phyloP scores from a whole-genome alignment of 2,329 filamentous ascomycete genomes.

The Cordyceps farinosa region DNA sequence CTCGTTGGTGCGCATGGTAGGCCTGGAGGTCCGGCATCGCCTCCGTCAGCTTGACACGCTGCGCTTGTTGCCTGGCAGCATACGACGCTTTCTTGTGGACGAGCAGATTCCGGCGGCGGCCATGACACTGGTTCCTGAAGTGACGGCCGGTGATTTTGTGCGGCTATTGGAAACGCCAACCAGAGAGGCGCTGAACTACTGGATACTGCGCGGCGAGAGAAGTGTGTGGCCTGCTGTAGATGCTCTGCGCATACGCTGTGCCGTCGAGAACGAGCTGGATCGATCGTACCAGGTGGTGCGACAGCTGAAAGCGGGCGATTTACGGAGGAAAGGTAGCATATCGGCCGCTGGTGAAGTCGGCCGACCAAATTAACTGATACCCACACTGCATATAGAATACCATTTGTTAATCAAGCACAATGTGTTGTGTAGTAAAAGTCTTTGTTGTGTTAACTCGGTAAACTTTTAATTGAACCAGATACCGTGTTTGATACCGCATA shows the following conservation, averaged over 20 bases:
- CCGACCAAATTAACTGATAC: constrained; percentile 17
- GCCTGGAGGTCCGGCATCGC: constrained; percentile 75
- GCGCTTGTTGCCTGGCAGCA: constrained; percentile 63
- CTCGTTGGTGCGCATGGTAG: constrained; percentile 64
- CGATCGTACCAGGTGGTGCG: constrained; percentile 77
- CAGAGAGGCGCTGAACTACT: constrained; percentile 70
- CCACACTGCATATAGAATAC: background rate
- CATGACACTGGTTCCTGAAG: constrained; percentile 77
- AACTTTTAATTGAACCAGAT: too few relatives aligned
- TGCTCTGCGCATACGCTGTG: constrained; percentile 76
- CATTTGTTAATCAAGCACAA: background rate
- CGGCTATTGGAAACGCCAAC: constrained; percentile 81
- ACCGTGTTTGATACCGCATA: too few relatives aligned
- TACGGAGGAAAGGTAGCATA: constrained; percentile 45
- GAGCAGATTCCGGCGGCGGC: constrained; percentile 75
- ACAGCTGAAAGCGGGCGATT: constrained; percentile 52
- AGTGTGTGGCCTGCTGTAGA: constrained; percentile 89
- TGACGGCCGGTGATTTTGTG: constrained; percentile 69
- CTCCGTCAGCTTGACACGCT: constrained; percentile 77
- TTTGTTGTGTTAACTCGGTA: too few relatives aligned
- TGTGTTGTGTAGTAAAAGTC: background rate
- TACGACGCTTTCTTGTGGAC: constrained; percentile 75
- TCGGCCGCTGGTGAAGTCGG: constrained; percentile 20
- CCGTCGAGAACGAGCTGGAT: constrained; percentile 84
- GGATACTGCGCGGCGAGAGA: constrained; percentile 79